A percentile compares a stretch with the other conserved stretches of the same genome.
Conservation (phyloP, 2,329 filamentous ascomycete species). For the Biscogniauxia marginata region DNA sequence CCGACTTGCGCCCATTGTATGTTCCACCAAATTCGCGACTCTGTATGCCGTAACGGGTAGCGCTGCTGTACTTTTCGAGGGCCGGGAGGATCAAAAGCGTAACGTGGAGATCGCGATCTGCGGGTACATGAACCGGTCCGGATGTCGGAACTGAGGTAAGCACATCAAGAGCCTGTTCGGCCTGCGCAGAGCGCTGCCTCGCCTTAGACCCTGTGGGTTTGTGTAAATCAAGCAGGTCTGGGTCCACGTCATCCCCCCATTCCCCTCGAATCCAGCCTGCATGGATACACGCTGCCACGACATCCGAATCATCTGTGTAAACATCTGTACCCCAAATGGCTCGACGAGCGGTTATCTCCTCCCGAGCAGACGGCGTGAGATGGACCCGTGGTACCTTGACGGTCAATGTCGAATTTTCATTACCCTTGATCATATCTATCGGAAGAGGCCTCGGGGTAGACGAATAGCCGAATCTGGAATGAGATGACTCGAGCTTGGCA, state of each 20-base stretch:
- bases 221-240: conserved; percentile 61
- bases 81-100: conserved; percentile 80
- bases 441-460: conserved; percentile 72
- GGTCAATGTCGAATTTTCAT: conserved; percentile 87
- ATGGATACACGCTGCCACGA: conserved; percentile 89
- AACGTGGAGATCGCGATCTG: conserved; percentile 79
- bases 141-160: conserved; percentile 54
- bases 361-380: conserved; percentile 65
- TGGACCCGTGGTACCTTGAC: conserved; percentile 82
- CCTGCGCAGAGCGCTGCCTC: conserved; percentile 29
- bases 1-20: conserved; percentile 39
- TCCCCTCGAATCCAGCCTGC: conserved; percentile 88
- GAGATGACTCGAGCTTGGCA: conserved; percentile 44
- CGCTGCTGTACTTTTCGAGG: conserved; percentile 72
- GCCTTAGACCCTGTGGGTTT: conserved; percentile 35
- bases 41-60: conserved; percentile 75
- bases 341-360: conserved; percentile 78
- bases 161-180: conserved; percentile 38
- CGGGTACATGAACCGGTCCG: conserved; percentile 63
- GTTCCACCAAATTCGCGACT: conserved; percentile 74
- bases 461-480: conserved; percentile 43
- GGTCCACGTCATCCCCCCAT: conserved; percentile 77
- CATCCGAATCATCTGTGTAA: conserved; percentile 94
- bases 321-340: conserved; percentile 92
- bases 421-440: conserved; percentile 66